Evolutionary conservation across 2,329 filamentous ascomycete genomes (phyloP), one percentile per base, ranked within the genome.

Genomic region (Ophidiomyces ophidiicola): DNA sequence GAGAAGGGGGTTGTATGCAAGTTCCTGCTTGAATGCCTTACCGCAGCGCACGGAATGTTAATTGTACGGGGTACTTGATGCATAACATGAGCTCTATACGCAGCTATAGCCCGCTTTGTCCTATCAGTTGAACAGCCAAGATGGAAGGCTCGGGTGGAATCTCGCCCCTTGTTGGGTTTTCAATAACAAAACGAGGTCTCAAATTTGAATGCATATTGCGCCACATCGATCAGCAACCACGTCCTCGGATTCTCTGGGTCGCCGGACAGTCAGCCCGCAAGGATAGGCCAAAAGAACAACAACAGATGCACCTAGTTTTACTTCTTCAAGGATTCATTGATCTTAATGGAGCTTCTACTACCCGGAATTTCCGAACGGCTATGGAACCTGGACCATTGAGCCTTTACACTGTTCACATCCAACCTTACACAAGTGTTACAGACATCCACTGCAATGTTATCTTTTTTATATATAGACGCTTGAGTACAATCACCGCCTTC

Each of bases 141-240:
- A 30, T 42, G 39, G 43, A 42, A 45, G 28, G 25, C 31, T 42
- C 43, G 43, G 43, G 39, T 35, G 36, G n/a, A 29, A 39, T 39
- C 21, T n/a, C 15, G 23, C 24, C 39, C 43, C 32, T 45, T 25
- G 11, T 32, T 31, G 17, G 21, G 39, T 39, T 30, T 24, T 40
- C 38, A 40, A 38, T 34, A 21, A 42, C 32, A 39, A 18, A 31
- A 29, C 35, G 31, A 41, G 35, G 35, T 32, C 35, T 42, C 43
- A 45, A 36, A 34, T 14, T 39, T 34, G n/a, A 29, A 39, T 35
- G 38, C 32, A 31, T 20, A 21, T 19, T 36, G 35, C 24, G 43
- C 43, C 43, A 45, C 36, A 40, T 32, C 40, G 39, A 36, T 42
- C 43, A 19, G 39, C 39, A 39, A 45, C 43, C 43, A 25, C 30